Conservation (phyloP, 371 early-diverging fungal species). For the Mortierella sp. region DNA sequence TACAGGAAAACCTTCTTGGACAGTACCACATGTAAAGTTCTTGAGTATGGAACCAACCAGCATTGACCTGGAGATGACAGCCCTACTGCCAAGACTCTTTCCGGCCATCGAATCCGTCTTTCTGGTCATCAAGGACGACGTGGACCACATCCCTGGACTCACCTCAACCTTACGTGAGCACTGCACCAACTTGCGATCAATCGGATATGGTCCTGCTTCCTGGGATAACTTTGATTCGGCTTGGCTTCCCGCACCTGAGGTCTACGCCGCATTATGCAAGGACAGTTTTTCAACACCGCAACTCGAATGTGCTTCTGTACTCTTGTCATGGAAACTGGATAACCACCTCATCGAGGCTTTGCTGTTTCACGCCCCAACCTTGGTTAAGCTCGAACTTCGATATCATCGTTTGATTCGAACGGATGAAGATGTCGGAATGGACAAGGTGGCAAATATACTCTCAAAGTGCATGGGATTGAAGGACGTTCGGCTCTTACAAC, state of each 20-base stretch:
- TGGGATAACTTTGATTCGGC: background rate
- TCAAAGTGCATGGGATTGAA: no score
- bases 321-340: background rate
- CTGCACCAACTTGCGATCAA: conserved; percentile 8
- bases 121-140: conserved; percentile 5
- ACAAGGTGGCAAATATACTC: no score
- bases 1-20: conserved; percentile 1
- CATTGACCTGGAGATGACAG: no score
- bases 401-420: no score
- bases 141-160: background rate
- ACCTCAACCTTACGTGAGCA: background rate
- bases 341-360: background rate
- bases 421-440: no score
- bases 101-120: conserved; percentile 3
- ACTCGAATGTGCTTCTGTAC: background rate
- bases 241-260: background rate
- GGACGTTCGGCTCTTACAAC: no score
- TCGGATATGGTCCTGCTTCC: background rate
- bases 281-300: background rate
- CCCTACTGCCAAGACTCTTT: conserved; percentile 1
- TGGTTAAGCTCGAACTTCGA: conserved; percentile 1
- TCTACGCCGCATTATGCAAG: conserved; percentile 7
- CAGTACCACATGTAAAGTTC: background rate
- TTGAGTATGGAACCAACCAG: no score
- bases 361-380: conserved; percentile 2